Evolutionary conservation across 2,329 filamentous ascomycete species (phyloP), one percentile per base, ranked within the genome.

Genomic region (Cladosporium oxysporum): DNA sequence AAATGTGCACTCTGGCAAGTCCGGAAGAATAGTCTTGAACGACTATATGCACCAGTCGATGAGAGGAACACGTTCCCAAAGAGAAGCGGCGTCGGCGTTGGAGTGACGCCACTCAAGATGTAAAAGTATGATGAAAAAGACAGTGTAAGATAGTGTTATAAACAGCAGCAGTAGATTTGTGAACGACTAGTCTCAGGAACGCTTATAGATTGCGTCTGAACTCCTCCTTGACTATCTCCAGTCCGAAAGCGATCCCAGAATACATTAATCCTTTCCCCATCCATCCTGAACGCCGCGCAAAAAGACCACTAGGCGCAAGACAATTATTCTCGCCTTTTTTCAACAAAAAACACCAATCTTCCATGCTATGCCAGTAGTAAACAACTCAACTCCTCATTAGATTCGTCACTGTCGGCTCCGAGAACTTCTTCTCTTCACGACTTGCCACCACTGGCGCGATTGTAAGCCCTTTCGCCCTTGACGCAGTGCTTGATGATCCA

Each of bases 401-500:
- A 23, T 47, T 47, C 41, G 41, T 47, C n/a, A 47, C 8, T 4
- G n/a, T 23, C 41, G 35, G 5, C 35, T 18, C 35, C 35, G 35
- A 37, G 35, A 18, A 37, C 5, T 1, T 3, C 14, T 16, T 18
- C 35, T 47, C 41, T 8, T n/a, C 18, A 55, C 33, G 31, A 58
- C 33, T 62, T 63, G 5, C 41, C 61, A 4, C 14, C 21, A 47
- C 61, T 63, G 35, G 61, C 50, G 50, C 61, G 61, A 26, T 63
- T 63, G 31, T 63, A 63, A 47, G 61, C 61, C 26, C 61, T 65
- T 68, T 83, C 82, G 29, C 83, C 81, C 72, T 83, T 84, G 52
- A 90, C 85, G 78, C 94, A 98, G 79, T 98, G 92, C 83, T 97
- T 98, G 71, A 97, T 78, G 74, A 99, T 97, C 95, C 95, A 99